phyloP scores from a whole-genome alignment of 73 alveolate genomes.

The Stentor roeselii region DNA sequence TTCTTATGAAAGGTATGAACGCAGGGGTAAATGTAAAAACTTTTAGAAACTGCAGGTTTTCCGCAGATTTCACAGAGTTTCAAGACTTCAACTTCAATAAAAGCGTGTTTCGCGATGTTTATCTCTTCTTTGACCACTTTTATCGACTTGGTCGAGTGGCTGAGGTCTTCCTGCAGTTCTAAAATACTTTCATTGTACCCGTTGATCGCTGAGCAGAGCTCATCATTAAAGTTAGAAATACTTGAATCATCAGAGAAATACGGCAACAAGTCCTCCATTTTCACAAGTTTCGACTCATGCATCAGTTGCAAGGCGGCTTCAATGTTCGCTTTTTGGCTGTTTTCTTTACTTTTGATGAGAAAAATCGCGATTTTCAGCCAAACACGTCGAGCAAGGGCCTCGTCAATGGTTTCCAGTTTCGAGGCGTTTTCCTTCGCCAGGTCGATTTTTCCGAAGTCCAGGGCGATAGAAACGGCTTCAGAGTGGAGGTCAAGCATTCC shows the following conservation, averaged over 20 bases:
- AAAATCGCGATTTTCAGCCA: conserved; percentile 93
- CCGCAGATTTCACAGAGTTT: conserved; percentile 77
- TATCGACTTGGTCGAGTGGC: conserved; percentile 79
- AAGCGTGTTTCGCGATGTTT: conserved; percentile 83
- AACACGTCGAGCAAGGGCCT: conserved; percentile 78
- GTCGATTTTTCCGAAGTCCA: conserved; percentile 74
- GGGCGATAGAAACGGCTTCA: conserved; percentile 92
- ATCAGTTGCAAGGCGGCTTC: conserved; percentile 79
- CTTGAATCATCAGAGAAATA: conserved; percentile 88
- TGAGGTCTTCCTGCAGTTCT: conserved; percentile 82
- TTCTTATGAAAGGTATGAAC: conserved; percentile 89
- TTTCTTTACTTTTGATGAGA: conserved; percentile 42
- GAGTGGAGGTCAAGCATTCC: conserved; percentile 92
- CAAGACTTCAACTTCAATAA: conserved; percentile 68
- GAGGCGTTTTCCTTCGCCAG: conserved; percentile 92
- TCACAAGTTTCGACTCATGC: conserved; percentile 77
- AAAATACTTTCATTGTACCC: conserved; percentile 87
- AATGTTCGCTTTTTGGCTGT: conserved; percentile 71
- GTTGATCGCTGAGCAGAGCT: conserved; percentile 87
- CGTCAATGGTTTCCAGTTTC: conserved; percentile 75
- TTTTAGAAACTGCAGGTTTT: conserved; percentile 51
- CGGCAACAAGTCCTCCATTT: conserved; percentile 95
- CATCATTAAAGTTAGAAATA: conserved; percentile 88
- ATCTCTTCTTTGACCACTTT: conserved; percentile 86
- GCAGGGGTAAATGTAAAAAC: conserved; percentile 87